Evolutionary conservation across 371 early-diverging fungal species (phyloP).

Genomic region (Circinella umbellata): DNA sequence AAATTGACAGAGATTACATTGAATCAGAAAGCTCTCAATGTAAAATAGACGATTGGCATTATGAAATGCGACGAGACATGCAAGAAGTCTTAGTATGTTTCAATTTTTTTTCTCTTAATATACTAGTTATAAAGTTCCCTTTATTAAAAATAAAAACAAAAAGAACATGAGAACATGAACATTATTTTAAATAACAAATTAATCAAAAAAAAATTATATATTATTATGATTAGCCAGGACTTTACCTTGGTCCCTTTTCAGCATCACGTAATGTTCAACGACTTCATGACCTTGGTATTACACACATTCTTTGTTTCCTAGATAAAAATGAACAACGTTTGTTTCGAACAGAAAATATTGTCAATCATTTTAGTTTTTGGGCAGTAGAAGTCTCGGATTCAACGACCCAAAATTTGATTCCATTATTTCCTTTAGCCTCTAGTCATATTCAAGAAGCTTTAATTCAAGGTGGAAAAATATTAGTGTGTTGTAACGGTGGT

Average conservation of each 20-base stretch:
- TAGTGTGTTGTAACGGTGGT: conserved; percentile 88
- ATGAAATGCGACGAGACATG: conserved; percentile 84
- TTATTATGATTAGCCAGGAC: conserved; percentile 52
- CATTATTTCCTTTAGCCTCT: conserved; percentile 68
- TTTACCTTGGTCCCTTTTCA: conserved; percentile 83
- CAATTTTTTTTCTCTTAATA: neutral
- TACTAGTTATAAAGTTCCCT: no score
- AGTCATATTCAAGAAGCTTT: conserved; percentile 63
- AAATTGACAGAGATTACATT: conserved; percentile 5
- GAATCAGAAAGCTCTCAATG: conserved; percentile 8
- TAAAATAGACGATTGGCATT: conserved; percentile 66
- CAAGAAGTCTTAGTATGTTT: conserved; percentile 73
- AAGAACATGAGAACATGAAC: no score
- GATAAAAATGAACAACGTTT: conserved; percentile 65
- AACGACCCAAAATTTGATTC: conserved; percentile 76
- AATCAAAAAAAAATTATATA: neutral
- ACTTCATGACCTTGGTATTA: conserved; percentile 61
- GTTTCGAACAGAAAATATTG: conserved; percentile 31
- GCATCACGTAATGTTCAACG: conserved; percentile 62
- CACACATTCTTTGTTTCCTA: conserved; percentile 77
- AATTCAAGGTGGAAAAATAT: conserved; percentile 59
- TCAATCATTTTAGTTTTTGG: conserved; percentile 28
- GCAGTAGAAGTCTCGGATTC: conserved; percentile 67
- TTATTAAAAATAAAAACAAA: no score
- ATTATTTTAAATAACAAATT: no score